These are phyloP conservation scores for Cupressus sempervirens DNA, from an alignment of 75 land plant species.

Conservation along the genomic window DNA sequence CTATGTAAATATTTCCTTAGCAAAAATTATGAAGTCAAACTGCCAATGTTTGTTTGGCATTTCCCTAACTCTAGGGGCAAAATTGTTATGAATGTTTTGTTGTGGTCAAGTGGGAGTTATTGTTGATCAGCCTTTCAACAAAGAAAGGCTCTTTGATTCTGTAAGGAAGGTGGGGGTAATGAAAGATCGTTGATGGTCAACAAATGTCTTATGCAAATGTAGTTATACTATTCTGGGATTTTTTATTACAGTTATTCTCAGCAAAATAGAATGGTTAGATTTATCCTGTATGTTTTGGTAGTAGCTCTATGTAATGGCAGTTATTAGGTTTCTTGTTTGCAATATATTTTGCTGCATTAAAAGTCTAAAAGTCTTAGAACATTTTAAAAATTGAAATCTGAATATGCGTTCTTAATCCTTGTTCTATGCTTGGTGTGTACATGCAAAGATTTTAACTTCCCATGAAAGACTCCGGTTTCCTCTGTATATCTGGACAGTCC, in stretches of 20 bases:
- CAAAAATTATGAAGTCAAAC: neutral
- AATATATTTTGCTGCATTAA: neutral
- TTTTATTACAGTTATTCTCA: neutral
- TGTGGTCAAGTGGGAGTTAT: neutral
- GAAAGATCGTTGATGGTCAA: neutral
- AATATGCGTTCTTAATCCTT: neutral
- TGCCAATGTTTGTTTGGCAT: conserved; percentile 6
- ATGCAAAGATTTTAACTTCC: neutral
- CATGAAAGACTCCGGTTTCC: neutral
- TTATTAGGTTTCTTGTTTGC: neutral
- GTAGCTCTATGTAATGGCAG: neutral
- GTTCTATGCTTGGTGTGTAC: neutral
- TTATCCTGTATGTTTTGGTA: neutral
- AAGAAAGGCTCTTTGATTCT: neutral
- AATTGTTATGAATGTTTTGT: neutral
- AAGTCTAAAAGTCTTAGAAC: neutral
- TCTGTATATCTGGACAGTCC: neutral
- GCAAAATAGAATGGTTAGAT: neutral
- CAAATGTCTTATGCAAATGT: neutral
- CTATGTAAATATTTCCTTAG: neutral
- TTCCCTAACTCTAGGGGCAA: neutral
- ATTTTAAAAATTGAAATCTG: neutral
- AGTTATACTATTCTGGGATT: neutral
- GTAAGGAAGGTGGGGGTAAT: neutral
- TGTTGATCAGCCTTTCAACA: neutral